phyloP scores from a whole-genome alignment of 306 rosid genomes.

The Rosa lucieae region DNA sequence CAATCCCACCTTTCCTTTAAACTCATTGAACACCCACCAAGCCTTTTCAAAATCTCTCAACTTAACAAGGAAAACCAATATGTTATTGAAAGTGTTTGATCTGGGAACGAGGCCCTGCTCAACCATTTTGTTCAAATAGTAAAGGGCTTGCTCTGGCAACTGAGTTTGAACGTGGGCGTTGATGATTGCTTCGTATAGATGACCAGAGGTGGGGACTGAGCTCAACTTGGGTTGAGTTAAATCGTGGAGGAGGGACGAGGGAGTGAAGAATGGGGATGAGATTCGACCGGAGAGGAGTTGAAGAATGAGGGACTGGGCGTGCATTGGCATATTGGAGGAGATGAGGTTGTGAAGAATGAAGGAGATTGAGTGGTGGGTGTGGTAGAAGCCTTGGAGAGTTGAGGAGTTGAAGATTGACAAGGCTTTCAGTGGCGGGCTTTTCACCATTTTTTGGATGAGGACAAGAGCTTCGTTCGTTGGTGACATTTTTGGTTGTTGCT shows the following conservation, averaged over 20 bases:
- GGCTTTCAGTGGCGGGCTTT: slow-evolving; percentile 53
- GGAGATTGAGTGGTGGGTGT: slow-evolving; percentile 46
- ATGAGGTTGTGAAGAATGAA: slow-evolving; percentile 50
- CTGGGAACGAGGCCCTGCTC: slow-evolving; percentile 45
- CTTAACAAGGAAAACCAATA: slow-evolving; percentile 51
- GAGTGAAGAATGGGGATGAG: slow-evolving; percentile 36
- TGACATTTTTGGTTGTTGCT: slow-evolving; percentile 30
- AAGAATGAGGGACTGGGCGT: slow-evolving; percentile 53
- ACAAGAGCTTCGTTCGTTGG: slow-evolving; percentile 36
- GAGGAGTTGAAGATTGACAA: slow-evolving; percentile 45
- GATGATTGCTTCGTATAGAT: slow-evolving; percentile 49
- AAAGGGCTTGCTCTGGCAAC: slow-evolving; percentile 48
- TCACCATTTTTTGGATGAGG: slow-evolving; percentile 65
- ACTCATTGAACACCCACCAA: slow-evolving; percentile 52
- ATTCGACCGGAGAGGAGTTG: slow-evolving; percentile 54
- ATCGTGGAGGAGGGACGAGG: slow-evolving; percentile 43
- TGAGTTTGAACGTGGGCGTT: slow-evolving; percentile 54
- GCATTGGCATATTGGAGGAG: slow-evolving; percentile 33
- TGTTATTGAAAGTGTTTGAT: slow-evolving; percentile 50
- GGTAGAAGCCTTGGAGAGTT: slow-evolving; percentile 39
- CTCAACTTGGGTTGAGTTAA: slow-evolving; percentile 38
- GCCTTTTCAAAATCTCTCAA: slow-evolving; percentile 43
- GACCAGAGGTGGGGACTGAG: slow-evolving; percentile 9
- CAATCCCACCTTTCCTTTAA: slow-evolving; percentile 31
- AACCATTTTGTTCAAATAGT: slow-evolving; percentile 48